Evolutionary conservation across 202 grass and related monocot species (phyloP).

Genomic region (Zizania palustris): DNA sequence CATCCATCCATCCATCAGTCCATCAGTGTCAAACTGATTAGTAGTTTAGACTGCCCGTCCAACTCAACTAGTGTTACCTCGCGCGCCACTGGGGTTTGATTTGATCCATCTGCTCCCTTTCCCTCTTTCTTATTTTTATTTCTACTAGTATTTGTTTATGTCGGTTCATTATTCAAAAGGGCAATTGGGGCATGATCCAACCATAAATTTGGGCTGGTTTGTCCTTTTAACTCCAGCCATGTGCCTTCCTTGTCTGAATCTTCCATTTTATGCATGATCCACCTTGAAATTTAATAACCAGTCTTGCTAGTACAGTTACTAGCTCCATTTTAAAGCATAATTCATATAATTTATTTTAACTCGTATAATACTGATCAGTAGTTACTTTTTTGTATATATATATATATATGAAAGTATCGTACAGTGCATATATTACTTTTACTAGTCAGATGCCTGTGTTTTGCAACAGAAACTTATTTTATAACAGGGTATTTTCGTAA

Average conservation of each 20-base stretch:
- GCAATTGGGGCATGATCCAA: slow-evolving; percentile 30
- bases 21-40: slow-evolving; percentile 29
- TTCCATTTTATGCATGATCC: neutral
- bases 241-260: slow-evolving; percentile 12
- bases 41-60: neutral
- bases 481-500: too few species aligned
- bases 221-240: slow-evolving; percentile 30
- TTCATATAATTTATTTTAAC: too few species aligned
- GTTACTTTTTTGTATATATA: too few species aligned
- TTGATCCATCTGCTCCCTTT: neutral
- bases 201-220: slow-evolving; percentile 28
- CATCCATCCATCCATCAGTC: slow-evolving; percentile 16
- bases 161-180: neutral
- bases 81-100: slow-evolving; percentile 27
- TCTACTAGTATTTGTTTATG: neutral
- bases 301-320: too few species aligned
- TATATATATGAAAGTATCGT: too few species aligned
- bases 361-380: too few species aligned
- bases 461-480: too few species aligned
- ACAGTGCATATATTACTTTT: too few species aligned
- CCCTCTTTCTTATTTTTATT: neutral
- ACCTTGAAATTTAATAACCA: neutral
- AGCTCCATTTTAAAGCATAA: too few species aligned
- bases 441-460: too few species aligned
- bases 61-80: neutral